Evolutionary conservation across 73 alveolate genomes (phyloP), one percentile per base, ranked within the genome.

Genomic region (Effrenium voratum): DNA sequence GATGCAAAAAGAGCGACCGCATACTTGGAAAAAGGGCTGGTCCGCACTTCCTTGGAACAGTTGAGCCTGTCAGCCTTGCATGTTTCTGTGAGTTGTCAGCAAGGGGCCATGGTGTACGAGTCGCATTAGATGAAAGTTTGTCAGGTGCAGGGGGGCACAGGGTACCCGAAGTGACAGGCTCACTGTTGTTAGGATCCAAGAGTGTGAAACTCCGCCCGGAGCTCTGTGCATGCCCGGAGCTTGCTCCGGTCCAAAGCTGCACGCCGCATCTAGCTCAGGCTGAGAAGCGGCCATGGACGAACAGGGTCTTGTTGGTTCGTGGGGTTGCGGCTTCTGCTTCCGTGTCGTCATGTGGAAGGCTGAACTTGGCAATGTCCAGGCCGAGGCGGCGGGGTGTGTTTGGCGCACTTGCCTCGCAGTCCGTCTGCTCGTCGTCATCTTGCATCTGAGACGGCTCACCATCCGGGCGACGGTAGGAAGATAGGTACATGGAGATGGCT

Each of bases 261-360:
- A 49, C 38, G 8, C n/a, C 90, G 44, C 87, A 43, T 76, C 60
- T 59, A 79, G 90, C 90, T 79, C 32, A 79, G 90, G 90, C 92
- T 47, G 92, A 82, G 49, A 82, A 82, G 73, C 92, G 92, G 75
- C 92, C 92, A 34, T 82, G 92, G 13, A 82, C 92, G 50, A 82
- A 82, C 75, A 82, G 92, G 5, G 92, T 82, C 92, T 82, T 82
- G 92, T 82, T 82, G 76, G 92, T 82, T n/a, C 92, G 92, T 24
- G 92, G 92, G 22, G 92, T 82, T 38, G 73, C 92, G 75, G 50
- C 72, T 1, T 60, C 92, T 22, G 46, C 92, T 72, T 46, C 75
- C 46, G 47, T 49, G 36, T 82, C 92, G 38, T n/a, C n/a, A n/a
- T 47, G 41, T 19, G 49, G 41, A 16, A 66, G n/a, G n/a, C n/a